Conservation (phyloP, 257 asterid species). For the Euphrasia confusa region DNA sequence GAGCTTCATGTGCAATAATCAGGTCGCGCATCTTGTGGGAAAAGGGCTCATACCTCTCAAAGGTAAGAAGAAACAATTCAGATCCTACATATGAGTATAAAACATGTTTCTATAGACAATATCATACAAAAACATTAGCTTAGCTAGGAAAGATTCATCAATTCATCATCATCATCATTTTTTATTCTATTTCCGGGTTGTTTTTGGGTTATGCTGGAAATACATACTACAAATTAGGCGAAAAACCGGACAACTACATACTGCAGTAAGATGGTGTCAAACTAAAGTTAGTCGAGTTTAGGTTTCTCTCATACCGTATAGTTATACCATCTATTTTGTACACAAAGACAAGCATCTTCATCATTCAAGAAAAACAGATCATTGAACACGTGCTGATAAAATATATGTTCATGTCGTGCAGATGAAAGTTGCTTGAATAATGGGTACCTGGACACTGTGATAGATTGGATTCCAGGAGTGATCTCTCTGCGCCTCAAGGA, state of each 20-base stretch:
- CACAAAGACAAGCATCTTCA: background rate
- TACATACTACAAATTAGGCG: background rate
- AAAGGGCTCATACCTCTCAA: slow-evolving; percentile 32
- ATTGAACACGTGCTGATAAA: background rate
- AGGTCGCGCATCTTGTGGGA: slow-evolving; percentile 26
- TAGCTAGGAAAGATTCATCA: too few species aligned
- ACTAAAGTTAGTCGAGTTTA: too few species aligned
- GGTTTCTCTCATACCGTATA: too few species aligned
- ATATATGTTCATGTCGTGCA: background rate
- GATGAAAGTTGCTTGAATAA: slow-evolving; percentile 35
- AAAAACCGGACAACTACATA: background rate
- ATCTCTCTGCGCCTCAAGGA: slow-evolving; percentile 30
- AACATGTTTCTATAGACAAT: too few species aligned
- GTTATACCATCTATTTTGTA: too few species aligned
- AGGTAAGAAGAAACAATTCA: slow-evolving; percentile 16
- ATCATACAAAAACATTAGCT: too few species aligned
- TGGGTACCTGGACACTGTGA: slow-evolving; percentile 37
- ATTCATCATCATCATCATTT: too few species aligned
- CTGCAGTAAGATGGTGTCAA: too few species aligned
- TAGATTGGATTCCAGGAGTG: slow-evolving; percentile 29
- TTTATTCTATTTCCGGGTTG: background rate
- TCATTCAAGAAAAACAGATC: too few species aligned
- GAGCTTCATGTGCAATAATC: slow-evolving; percentile 25
- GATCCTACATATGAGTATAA: too few species aligned
- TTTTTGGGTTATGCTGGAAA: background rate